Evolutionary conservation across 2,329 filamentous ascomycete species (phyloP).

Genomic region (Madurella fahalii): DNA sequence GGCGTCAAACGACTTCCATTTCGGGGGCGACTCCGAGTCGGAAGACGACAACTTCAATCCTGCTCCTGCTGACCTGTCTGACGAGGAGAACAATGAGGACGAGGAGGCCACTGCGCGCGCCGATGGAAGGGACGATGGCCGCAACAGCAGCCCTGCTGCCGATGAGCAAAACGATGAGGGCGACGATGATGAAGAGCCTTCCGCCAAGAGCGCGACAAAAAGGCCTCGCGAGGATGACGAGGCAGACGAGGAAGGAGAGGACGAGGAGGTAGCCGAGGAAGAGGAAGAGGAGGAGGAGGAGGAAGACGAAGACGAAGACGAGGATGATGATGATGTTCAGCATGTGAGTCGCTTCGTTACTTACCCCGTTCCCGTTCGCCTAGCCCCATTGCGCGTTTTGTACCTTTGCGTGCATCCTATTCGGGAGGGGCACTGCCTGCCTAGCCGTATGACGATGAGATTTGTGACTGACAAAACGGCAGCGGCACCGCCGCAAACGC

Average conservation of each 20-base stretch:
- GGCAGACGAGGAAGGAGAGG: slow-evolving; percentile 33
- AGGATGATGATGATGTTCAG: slow-evolving; percentile 65
- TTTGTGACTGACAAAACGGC: slow-evolving; percentile 18
- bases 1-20: slow-evolving; percentile 44
- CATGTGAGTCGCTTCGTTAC: slow-evolving; percentile 44
- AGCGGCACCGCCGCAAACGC: slow-evolving; percentile 74
- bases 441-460: neutral
- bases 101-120: neutral
- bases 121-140: slow-evolving; percentile 36
- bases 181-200: slow-evolving; percentile 38
- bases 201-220: slow-evolving; percentile 18
- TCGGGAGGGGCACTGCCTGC: no score
- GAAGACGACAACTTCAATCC: slow-evolving; percentile 92
- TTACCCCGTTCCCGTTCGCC: neutral
- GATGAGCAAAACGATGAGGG: slow-evolving; percentile 44
- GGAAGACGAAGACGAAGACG: slow-evolving; percentile 46
- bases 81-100: slow-evolving; percentile 58
- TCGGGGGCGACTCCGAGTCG: slow-evolving; percentile 62
- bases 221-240: slow-evolving; percentile 34
- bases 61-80: slow-evolving; percentile 66
- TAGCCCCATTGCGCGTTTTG: neutral
- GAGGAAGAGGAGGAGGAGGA: slow-evolving; percentile 40
- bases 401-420: no score
- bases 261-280: slow-evolving; percentile 35
- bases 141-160: slow-evolving; percentile 36